Base-by-base conservation (phyloP, 768 basidiomycete species). In the Tubosaeta sp. region DNA sequence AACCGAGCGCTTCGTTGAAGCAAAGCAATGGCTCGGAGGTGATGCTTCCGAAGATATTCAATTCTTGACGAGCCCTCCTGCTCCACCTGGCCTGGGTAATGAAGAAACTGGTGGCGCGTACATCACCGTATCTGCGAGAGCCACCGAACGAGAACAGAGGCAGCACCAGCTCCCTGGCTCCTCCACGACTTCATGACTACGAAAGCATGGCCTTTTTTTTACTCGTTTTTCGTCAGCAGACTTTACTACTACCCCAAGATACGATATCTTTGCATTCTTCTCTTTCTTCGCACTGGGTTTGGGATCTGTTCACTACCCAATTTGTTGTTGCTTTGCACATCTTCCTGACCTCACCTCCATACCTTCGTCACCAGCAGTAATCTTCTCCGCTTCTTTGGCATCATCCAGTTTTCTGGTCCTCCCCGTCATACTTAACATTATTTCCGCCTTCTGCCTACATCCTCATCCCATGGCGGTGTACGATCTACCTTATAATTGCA, bases 41-140 rank as follows among this genome's bases (percentile, higher is more conserved):
- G 82, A 85, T 54, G 85, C 90, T 47, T 77, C 84, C 41, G 79
- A 77, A 46, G 82, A 84, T 54, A 76, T 85, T 52, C 76, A 74
- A 41, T 74, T 82, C 56, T 64, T 84, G 54, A 71, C 83, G 5
- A 71, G 73, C 52, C 84, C 85, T 26, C 71, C 81, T 14, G 78
- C 83, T 16, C 88, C 89, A 7, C 88, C 90, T 26, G 88, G 88
- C 53, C 72, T 90, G 34, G 70, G 77, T 13, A 67, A 43, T 25
- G 88, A 91, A 59, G 90, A 91, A 69, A 75, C 80, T 39, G 91
- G 91, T 53, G 85, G 91, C 46, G 87, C 91, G 14, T 92, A 93
- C 64, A 83, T 92, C 61, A 93, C 91, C 14, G 76, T 93, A 48
- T 92, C 91, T 38, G 86, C 88, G 59, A 82, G 83, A 62, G 91